These are phyloP conservation scores for Chlorella sorokiniana DNA, from an alignment of 139 green algal genomes.

Conservation along the genomic window DNA sequence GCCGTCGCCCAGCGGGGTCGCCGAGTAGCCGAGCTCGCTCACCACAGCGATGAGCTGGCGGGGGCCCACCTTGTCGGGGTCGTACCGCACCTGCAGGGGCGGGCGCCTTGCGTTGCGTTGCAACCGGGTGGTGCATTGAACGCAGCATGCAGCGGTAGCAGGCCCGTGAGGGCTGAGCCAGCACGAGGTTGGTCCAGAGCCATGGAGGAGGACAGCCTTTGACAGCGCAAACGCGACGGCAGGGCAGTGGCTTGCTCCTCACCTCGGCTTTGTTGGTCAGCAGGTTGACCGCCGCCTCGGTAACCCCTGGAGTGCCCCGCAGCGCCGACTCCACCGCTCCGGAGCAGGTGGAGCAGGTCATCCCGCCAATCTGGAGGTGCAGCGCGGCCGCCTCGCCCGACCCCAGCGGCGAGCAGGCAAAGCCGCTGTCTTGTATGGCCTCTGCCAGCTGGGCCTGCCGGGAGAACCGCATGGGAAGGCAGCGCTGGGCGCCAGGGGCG, in stretches of 20 bases:
- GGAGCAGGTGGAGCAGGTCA: conserved; percentile 23
- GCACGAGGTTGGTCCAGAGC: too few species aligned
- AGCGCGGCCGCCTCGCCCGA: conserved; percentile 56
- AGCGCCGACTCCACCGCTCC: conserved; percentile 19
- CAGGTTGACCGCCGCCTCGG: conserved; percentile 9
- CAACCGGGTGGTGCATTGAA: not conserved
- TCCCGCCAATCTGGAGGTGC: conserved; percentile 17
- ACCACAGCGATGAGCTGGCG: conserved; percentile 67
- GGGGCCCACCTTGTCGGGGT: conserved; percentile 64
- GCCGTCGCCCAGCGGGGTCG: conserved; percentile 17
- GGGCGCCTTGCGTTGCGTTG: not conserved
- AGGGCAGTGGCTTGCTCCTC: not conserved
- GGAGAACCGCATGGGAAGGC: not conserved
- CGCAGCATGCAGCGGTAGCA: too few species aligned
- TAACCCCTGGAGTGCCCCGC: conserved; percentile 1
- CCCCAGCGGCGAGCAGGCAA: conserved; percentile 37
- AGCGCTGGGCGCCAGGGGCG: not conserved
- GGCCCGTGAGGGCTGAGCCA: not conserved
- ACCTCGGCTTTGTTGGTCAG: conserved; percentile 21
- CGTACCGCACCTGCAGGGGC: conserved; percentile 51
- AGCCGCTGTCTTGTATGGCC: conserved; percentile 25
- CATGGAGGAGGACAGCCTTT: too few species aligned
- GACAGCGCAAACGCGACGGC: too few species aligned
- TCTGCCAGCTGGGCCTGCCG: conserved; percentile 9
- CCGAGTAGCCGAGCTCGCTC: conserved; percentile 57